Base-by-base conservation (phyloP, 495 filamentous ascomycete species). In the Rusavskia elegans region DNA sequence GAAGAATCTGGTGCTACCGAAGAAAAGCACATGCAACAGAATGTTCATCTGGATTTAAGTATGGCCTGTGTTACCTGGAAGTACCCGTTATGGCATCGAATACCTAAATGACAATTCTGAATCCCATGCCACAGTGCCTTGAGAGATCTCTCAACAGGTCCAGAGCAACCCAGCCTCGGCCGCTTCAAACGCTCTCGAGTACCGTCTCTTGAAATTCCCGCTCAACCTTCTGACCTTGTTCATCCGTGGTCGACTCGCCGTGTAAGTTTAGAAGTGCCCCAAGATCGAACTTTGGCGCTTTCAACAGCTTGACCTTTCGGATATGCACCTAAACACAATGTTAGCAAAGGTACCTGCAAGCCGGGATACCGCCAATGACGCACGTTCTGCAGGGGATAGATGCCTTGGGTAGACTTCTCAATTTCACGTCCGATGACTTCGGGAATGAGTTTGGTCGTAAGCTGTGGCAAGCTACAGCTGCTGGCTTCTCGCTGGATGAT, bases 381-480 rank as follows among this genome's bases (percentile, higher is more conserved):
- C 74, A 96, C 92, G 70, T 97, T 94, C 77, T 97, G 92, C 63
- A 98, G 83, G 58, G 92, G 92, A 74, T 98, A 98, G 74, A 97
- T 98, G 70, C 92, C 92, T 75, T 95, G 88, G 54, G 89, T 94
- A 50, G 92, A 78, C 81, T 98, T 98, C 81, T 98, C 92, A 62
- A 98, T 98, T 76, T 97, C 92, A 64, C 90, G 89, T 56, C 92
- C 92, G 69, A 98, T 97, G 46, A 97, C 93, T 76, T 98, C 92
- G 42, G 92, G 92, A 63, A 98, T 97, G 58, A 98, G 79, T 81
- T 98, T 98, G 64, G 85, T 83, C 57, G 89, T 95, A 55, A 98
- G 80, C 78, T 96, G 90, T 55, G 85, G 79, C 57, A 98, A 77
- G 55, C 86, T 88, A 80, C 89, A 95, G 77, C 79, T 88, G 50